Base-by-base conservation (phyloP, 2,329 filamentous ascomycete species). In the Aphanocladium album region DNA sequence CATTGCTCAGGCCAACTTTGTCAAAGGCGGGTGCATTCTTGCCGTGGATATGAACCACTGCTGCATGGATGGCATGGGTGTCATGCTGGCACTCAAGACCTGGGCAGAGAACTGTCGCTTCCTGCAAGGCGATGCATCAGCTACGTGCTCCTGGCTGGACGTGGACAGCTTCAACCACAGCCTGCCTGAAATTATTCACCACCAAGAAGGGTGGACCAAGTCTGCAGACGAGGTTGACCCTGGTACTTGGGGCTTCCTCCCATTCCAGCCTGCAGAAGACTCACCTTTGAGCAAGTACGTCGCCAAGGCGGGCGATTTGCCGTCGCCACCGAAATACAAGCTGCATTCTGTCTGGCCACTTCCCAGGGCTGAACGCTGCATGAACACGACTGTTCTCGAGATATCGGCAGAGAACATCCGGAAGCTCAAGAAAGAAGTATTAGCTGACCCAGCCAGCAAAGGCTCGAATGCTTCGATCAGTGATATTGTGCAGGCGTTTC, bases 401-500 rank as follows among this genome's bases (percentile, higher is more conserved):
- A 70, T 76, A n/a, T 57, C 69, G 5, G 58, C 65, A 8, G 69
- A 72, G 3, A 74, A 69, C 1, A 23, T 69, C n/a, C 57, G 66
- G 14, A 63, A 60, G 21, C 60, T 76, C 37, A 72, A 74, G 57
- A 61, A 69, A 12, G 66, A 74, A 2, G 68, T 73, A 0, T 14
- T 68, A 0, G 61, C 62, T 0, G 68, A 72, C 41, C 63, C 65
- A 0, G 63, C 66, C 16, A 64, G 68, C 2, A 69, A 71, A 23
- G 66, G 66, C 0, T 58, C 64, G 7, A 62, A 68, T 16, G 61
- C 62, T 0, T 76, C 74, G 0, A 64, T 73, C 25, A 76, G 70
- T 60, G 75, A 77, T 47, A 73, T 76, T 9, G 64, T 76, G 2
- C 72, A 76, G 62, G 75, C 75, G 0, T 73, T 77, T 53, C 70